These are phyloP conservation scores for Hygrocybe coccinea DNA, from an alignment of 768 basidiomycete genomes.

Conservation along the genomic window DNA sequence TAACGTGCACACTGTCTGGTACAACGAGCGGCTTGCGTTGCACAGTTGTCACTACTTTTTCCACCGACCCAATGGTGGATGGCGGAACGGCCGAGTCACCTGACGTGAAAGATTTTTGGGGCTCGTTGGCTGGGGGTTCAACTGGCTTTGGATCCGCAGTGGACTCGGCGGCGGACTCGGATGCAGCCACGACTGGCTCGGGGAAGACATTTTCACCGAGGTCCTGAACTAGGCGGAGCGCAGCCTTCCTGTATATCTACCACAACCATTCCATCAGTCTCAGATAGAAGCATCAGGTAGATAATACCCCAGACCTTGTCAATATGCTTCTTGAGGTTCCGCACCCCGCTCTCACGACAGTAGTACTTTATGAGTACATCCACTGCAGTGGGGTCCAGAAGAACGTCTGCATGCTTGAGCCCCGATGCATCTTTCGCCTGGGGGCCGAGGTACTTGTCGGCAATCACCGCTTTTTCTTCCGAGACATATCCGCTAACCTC, in stretches of 20 bases:
- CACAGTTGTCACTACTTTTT: conserved; percentile 65
- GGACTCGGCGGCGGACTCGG: conserved; percentile 6
- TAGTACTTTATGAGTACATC: conserved; percentile 94
- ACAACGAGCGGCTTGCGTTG: conserved; percentile 77
- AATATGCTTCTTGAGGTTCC: conserved; percentile 96
- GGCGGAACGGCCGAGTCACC: not conserved
- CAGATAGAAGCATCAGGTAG: not conserved
- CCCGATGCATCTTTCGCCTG: conserved; percentile 92
- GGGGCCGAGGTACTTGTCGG: conserved; percentile 81
- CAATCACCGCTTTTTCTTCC: conserved; percentile 87
- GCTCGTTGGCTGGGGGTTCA: conserved; percentile 42
- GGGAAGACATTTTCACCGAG: conserved; percentile 84
- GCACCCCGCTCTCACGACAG: conserved; percentile 93
- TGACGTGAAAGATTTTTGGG: conserved; percentile 17
- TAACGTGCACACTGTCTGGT: conserved; percentile 71
- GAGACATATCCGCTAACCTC: conserved; percentile 94
- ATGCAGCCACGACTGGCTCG: conserved; percentile 44
- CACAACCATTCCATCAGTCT: not conserved
- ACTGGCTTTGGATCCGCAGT: conserved; percentile 33
- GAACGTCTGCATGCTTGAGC: conserved; percentile 77
- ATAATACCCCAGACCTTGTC: conserved; percentile 64
- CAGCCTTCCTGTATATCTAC: conserved; percentile 95
- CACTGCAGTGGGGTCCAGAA: conserved; percentile 69
- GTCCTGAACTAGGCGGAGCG: conserved; percentile 84
- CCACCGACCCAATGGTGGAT: conserved; percentile 21